Evolutionary conservation across 2,329 filamentous ascomycete species (phyloP), one percentile per base, ranked within the genome.

Genomic region (Fusarium veterinarium): DNA sequence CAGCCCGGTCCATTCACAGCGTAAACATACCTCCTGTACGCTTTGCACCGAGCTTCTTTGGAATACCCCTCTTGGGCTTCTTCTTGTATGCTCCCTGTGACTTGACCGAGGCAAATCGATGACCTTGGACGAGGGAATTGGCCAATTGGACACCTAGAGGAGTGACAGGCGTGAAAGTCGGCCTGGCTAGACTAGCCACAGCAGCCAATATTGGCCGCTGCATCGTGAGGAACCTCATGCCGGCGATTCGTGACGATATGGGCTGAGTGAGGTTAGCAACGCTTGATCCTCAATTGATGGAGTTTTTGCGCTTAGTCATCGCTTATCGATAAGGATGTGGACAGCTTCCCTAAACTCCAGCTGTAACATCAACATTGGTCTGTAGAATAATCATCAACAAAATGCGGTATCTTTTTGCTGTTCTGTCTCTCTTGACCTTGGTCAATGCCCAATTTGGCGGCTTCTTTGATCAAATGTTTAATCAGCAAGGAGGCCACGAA

Each of bases 401-500:
- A 30, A 83, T 83, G 81, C 78, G 75, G 19, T 72, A 77, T 41
- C 55, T 82, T 19, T 46, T 87, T 57, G 76, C 87, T 48, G 74
- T 90, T 25, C 80, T 94, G 20, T 84, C 93, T 55, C 81, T 94
- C 33, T 79, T 93, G 66, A 83, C 89, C 69, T 82, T 89, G 20
- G 90, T 87, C 8, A 85, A 88, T 64, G 94, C 94, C 16, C 95
- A 98, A 83, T 98, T 98, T 82, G 92, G 94, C 80, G 76, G 79
- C 72, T 97, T 99, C 89, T 99, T 98, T 84, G 95, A 98, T 81
- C 94, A 98, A 78, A 97, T 98, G 94, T 98, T 99, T 81, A 88
- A 90, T 76, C 74, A 75, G 23, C 67, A 72, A 44, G 89, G 89
- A 74, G 83, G 87, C 67, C 83, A 84, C 69, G 81, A 80, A 49